These are phyloP conservation scores for Prunus padus DNA, from an alignment of 306 rosid genomes.

Conservation along the genomic window DNA sequence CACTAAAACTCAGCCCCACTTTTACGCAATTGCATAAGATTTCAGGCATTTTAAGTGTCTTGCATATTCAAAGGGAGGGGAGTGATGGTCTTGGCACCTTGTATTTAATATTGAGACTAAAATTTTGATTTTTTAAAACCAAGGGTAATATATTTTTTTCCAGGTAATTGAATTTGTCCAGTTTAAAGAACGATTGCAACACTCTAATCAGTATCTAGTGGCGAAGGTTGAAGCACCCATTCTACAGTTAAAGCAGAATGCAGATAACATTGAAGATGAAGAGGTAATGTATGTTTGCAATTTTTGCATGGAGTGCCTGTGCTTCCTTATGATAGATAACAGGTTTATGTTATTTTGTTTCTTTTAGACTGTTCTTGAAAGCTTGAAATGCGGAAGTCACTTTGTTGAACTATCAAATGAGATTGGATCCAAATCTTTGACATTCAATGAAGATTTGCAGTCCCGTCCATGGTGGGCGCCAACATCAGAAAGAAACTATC, in stretches of 20 bases:
- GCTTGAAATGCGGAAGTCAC: constrained; percentile 67
- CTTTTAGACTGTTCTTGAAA: constrained; percentile 64
- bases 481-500: constrained; percentile 80
- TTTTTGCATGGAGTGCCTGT: constrained; percentile 18
- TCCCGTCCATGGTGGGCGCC: constrained; percentile 99
- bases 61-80: too few species aligned
- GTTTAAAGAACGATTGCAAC: constrained; percentile 84
- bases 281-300: constrained; percentile 55
- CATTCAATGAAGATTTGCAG: constrained; percentile 86
- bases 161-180: constrained; percentile 98
- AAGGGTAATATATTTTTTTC: constrained; percentile 7
- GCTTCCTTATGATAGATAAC: constrained; percentile 23
- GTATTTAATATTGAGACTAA: neutral
- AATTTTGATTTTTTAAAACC: neutral
- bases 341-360: neutral
- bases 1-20: too few species aligned
- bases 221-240: constrained; percentile 79
- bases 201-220: constrained; percentile 71
- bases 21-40: too few species aligned
- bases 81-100: neutral
- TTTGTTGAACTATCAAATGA: constrained; percentile 82
- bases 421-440: constrained; percentile 76
- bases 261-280: constrained; percentile 75
- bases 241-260: constrained; percentile 77
- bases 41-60: too few species aligned